phyloP scores from a whole-genome alignment of 176 grass and related monocot genomes.

The Musa schizocarpa region DNA sequence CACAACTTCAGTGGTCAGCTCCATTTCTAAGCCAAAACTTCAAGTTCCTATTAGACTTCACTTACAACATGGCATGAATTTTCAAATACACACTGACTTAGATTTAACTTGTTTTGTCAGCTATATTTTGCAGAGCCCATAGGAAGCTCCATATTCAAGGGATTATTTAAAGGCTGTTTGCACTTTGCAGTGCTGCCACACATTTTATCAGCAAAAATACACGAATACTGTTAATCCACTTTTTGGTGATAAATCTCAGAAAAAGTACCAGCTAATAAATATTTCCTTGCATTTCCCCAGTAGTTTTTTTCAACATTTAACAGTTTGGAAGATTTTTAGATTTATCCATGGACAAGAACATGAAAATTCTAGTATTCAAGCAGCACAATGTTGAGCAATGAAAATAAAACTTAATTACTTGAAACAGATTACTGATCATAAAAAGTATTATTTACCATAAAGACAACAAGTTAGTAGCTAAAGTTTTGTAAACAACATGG shows the following conservation, averaged over 20 bases:
- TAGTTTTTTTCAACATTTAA: not conserved
- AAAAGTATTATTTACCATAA: not conserved
- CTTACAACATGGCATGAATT: no score
- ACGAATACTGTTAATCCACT: no score
- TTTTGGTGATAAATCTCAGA: not conserved
- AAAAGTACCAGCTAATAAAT: not conserved
- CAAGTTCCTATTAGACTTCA: no score
- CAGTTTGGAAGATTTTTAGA: not conserved
- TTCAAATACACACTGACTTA: not conserved
- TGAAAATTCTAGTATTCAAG: not conserved
- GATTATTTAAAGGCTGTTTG: not conserved
- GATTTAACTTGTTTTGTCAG: not conserved
- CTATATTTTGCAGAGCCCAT: not conserved
- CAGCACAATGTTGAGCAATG: not conserved
- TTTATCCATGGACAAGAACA: not conserved
- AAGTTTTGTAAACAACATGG: not conserved
- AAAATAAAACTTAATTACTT: not conserved
- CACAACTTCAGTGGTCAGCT: no score
- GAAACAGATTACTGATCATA: not conserved
- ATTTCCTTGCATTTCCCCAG: not conserved
- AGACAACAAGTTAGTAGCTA: not conserved
- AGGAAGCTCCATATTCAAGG: not conserved
- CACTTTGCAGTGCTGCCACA: no score
- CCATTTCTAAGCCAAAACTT: no score
- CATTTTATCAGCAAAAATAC: no score